Evolutionary conservation across 169 alveolate species (phyloP).

Genomic region (Haemoproteus tartakovskyi): DNA sequence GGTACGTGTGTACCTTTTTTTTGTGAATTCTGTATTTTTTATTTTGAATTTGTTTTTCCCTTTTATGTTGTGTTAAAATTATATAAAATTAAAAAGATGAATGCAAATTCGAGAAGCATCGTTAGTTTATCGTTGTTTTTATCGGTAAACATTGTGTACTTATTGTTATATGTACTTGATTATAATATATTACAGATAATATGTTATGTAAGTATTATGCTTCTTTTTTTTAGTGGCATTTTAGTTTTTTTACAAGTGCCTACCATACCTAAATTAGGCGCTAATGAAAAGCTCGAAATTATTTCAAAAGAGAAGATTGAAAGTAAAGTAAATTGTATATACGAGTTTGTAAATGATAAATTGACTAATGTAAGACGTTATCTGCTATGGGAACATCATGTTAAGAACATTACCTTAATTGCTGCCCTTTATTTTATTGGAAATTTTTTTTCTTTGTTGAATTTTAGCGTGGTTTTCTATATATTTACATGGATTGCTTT

Average conservation of each 20-base stretch:
- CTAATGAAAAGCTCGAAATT: slow-evolving; percentile 43
- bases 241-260: slow-evolving; percentile 56
- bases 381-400: slow-evolving; percentile 26
- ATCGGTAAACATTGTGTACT: slow-evolving; percentile 56
- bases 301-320: slow-evolving; percentile 40
- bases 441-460: slow-evolving; percentile 35
- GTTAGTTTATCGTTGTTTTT: slow-evolving; percentile 50
- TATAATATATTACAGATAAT: slow-evolving; percentile 42
- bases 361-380: slow-evolving; percentile 35
- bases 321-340: slow-evolving; percentile 3
- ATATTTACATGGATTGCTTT: slow-evolving; percentile 39
- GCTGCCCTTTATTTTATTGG: slow-evolving; percentile 27
- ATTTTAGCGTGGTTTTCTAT: slow-evolving; percentile 47
- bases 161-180: slow-evolving; percentile 29
- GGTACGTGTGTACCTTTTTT: no score
- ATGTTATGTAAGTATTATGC: slow-evolving; percentile 28
- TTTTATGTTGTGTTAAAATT: no score
- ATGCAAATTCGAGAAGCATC: slow-evolving; percentile 7
- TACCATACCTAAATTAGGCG: slow-evolving; percentile 17
- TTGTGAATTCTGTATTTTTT: no score
- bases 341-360: slow-evolving; percentile 40
- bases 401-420: slow-evolving; percentile 31
- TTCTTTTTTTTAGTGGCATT: slow-evolving; percentile 48
- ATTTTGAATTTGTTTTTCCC: no score
- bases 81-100: slow-evolving; percentile 44